Percentiles rank a stretch among this genome's conserved stretches.
phyloP scores from a whole-genome alignment of 306 rosid genomes.

The Lagenaria siceraria region DNA sequence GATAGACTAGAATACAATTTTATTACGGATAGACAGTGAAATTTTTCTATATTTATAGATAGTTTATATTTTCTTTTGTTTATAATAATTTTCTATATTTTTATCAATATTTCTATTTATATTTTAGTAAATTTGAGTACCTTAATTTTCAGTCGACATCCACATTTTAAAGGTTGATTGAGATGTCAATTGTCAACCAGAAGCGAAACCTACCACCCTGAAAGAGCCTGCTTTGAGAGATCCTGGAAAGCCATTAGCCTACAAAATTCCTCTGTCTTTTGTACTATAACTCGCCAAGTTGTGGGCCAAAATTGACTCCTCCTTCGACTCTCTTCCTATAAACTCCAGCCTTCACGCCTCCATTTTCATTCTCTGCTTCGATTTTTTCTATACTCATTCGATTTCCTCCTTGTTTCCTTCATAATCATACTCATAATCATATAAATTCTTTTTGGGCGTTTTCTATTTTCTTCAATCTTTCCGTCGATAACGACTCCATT shows the following conservation, averaged over 20 bases:
- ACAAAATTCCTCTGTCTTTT: not conserved
- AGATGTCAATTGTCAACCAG: not conserved
- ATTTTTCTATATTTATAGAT: no score
- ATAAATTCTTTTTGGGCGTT: not conserved
- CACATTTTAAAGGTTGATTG: no score
- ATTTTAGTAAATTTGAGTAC: no score
- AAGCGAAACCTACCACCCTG: not conserved
- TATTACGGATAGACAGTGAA: no score
- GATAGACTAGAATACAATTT: no score
- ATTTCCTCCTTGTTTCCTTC: not conserved
- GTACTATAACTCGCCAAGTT: not conserved
- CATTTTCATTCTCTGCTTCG: slow-evolving; percentile 17
- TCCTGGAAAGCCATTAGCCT: not conserved
- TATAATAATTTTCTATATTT: no score
- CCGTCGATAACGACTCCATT: slow-evolving; percentile 14
- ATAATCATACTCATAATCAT: not conserved
- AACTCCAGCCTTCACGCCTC: not conserved
- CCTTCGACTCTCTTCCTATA: not conserved
- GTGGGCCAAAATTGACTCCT: slow-evolving; percentile 10
- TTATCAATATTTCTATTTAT: no score
- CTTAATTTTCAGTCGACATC: no score
- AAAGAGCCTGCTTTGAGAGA: not conserved
- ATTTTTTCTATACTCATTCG: slow-evolving; percentile 17
- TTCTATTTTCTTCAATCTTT: slow-evolving; percentile 11
- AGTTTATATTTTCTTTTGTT: no score